A percentile compares a stretch with the other conserved stretches of the same genome.
Conservation (phyloP, 1,284 basidiomycete species). For the Trametes versicolor region DNA sequence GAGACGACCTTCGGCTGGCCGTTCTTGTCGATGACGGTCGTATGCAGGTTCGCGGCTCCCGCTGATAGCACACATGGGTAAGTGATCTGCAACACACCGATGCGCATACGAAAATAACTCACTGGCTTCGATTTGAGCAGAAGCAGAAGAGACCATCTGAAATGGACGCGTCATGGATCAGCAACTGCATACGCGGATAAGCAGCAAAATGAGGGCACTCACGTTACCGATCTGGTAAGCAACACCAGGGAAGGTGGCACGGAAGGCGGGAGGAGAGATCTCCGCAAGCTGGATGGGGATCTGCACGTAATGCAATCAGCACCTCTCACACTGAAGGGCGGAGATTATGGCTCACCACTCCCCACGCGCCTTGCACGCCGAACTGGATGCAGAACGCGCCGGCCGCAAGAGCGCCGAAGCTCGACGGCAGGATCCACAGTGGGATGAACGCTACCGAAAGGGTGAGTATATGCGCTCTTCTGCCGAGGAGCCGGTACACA, state of each 20-base stretch:
- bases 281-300: conserved; percentile 92
- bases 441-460: conserved; percentile 67
- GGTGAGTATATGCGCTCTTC: neutral
- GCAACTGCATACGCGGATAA: neutral
- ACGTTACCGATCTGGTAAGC: conserved; percentile 89
- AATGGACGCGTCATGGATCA: conserved; percentile 39
- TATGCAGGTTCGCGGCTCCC: conserved; percentile 68
- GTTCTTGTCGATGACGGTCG: conserved; percentile 55
- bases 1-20: conserved; percentile 62
- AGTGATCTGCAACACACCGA: conserved; percentile 3
- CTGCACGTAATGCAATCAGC: conserved; percentile 42
- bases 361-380: conserved; percentile 88
- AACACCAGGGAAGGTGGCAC: conserved; percentile 92
- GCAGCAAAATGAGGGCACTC: conserved; percentile 30
- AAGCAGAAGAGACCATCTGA: conserved; percentile 88
- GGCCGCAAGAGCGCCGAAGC: conserved; percentile 72
- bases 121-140: conserved; percentile 92
- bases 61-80: conserved; percentile 47
- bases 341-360: conserved; percentile 58
- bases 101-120: conserved; percentile 43
- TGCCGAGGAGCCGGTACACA: conserved; percentile 8
- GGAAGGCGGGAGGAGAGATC: conserved; percentile 91
- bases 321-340: neutral
- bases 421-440: conserved; percentile 84
- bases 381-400: conserved; percentile 90